Evolutionary conservation across 257 asterid genomes (phyloP), one percentile per base, ranked within the genome.

Genomic region (Solanum neorickii): DNA sequence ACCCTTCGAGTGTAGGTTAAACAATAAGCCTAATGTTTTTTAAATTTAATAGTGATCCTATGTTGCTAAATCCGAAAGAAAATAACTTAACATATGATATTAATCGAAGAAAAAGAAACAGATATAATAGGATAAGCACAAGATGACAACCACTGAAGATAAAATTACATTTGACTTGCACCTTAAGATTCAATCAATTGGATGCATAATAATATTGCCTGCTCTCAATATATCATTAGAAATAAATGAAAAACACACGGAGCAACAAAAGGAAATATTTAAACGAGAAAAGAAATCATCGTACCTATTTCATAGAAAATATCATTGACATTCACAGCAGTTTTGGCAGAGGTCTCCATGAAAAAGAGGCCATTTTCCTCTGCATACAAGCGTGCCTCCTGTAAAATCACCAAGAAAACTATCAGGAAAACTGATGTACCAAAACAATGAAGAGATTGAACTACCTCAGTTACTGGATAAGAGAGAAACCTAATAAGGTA

Each of bases 341-440:
- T 93, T 90, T 94, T 95, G 31, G 98, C 98, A 83, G 98, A 94
- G 31, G 98, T 93, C 88, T 95, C 98, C 89, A 90, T 80, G 94
- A 93, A 94, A 89, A 95, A 94, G 83, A 95, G 96, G 25, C 98
- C 98, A 89, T 93, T 93, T 89, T 95, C 98, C 35, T 95, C 95
- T 2, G 95, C 96, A 88, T 92, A 94, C 21, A 83, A 88, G n/a
- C 91, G 92, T 16, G 94, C 97, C 90, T 93, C 98, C 98, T 94
- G 90, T 89, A 87, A 83, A 66, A 62, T 60, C 75, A 84, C 31
- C 25, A 80, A 86, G 65, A 87, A 49, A 70, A 62, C 42, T 29
- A 42, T 46, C 27, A 82, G 56, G 42, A 56, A 41, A 39, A 49
- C 25, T 9, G 21, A 76, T 41, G 16, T 29, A n/a, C 52, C 66